A percentile compares a stretch with the other conserved stretches of the same genome.
Conservation (phyloP, 108 stramenopile species). For the Cyclotella baltica region DNA sequence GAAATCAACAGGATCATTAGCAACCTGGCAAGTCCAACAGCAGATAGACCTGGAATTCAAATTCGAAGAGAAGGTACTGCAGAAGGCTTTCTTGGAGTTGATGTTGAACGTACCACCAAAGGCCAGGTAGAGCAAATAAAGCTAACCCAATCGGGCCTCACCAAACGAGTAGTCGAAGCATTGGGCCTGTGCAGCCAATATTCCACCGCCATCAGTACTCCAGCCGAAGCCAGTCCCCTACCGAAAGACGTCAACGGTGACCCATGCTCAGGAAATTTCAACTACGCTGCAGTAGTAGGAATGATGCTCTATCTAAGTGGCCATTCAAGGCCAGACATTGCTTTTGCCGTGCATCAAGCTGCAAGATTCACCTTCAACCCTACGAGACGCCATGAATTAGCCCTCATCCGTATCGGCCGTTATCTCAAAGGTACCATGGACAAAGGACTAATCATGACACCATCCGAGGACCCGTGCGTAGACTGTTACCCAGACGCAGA, state of each 20-base stretch:
- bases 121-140: background rate
- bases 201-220: conserved; percentile 2
- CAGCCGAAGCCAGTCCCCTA: background rate
- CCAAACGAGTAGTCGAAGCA: background rate
- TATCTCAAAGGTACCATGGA: no score
- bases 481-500: no score
- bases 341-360: no score
- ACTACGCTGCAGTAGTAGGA: no score
- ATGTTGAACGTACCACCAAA: background rate
- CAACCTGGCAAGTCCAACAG: background rate
- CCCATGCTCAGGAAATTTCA: no score
- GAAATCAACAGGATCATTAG: no score
- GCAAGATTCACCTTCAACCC: background rate
- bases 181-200: background rate
- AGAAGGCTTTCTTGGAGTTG: conserved; percentile 16
- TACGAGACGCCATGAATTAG: background rate
- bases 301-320: no score
- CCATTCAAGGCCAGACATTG: background rate
- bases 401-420: no score
- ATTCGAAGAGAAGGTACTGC: conserved; percentile 19
- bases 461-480: background rate
- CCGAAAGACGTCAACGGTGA: conserved; percentile 1
- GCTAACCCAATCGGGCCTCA: background rate
- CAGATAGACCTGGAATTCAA: no score
- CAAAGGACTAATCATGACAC: no score